Evolutionary conservation across 2,329 filamentous ascomycete genomes (phyloP), one percentile per base, ranked within the genome.

Genomic region (Fusarium napiforme): DNA sequence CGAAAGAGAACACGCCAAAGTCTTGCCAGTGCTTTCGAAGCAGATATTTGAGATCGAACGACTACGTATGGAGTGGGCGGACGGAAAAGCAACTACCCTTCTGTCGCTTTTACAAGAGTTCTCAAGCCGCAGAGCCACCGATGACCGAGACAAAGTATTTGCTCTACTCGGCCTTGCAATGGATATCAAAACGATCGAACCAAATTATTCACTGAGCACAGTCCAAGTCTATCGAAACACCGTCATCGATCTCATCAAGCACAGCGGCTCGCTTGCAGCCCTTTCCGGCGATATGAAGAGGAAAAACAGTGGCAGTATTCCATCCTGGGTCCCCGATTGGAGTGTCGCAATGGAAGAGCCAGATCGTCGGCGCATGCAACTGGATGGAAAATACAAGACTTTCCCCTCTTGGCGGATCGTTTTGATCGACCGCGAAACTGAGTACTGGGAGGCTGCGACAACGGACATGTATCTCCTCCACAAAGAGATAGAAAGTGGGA

Each of bases 51-150:
- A 45, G n/a, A 26, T 45, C 4, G 43, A 26, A 26, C 4, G 23
- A 26, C 23, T 26, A 14, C 23, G 43, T 14, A 45, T 4, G 7
- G 23, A 45, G 18, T 45, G 23, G 43, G 23, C 0, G 4, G 23
- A 45, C 5, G 43, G 23, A 4, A 45, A 26, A 19, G 23, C 0
- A 0, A 26, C 43, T 0, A 19, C 43, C 16, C 23, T 45, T 26
- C 0, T 45, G 5, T 45, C 43, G 5, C 43, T 45, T 14, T 26
- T 45, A 19, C 43, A 45, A 14, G 23, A 45, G 3, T 45, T 45
- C 18, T 45, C 43, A 26, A 26, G 23, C 7, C 23, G 23, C 3
- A 45, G 7, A 5, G 43, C 43, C 43, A 26, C 43, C 7, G 23
- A 45, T 0, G 43, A 45, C 11, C 18, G 43, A 9, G 43, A 45